Percentiles rank a stretch among this genome's conserved stretches.
phyloP scores from a whole-genome alignment of 108 stramenopile genomes.

The Cyclostephanos tholiformis region DNA sequence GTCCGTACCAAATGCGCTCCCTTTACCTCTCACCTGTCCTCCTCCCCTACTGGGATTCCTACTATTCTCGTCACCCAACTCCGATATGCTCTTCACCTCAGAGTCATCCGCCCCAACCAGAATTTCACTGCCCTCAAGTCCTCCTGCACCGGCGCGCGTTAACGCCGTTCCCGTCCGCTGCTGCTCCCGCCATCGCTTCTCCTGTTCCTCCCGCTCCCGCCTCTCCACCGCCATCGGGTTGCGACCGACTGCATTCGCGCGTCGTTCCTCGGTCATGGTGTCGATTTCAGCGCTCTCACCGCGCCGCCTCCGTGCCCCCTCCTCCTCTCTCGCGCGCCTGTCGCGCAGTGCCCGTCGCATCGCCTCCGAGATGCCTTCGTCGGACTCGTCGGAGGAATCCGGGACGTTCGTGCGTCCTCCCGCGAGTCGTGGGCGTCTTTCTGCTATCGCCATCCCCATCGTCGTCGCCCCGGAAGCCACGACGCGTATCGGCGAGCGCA shows the following conservation, averaged over 20 bases:
- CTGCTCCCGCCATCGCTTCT: constrained; percentile 20
- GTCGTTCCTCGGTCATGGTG: too few species aligned
- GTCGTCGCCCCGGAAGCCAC: not conserved
- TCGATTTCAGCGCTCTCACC: too few species aligned
- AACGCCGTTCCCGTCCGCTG: not conserved
- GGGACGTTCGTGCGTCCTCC: not conserved
- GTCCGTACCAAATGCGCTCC: not conserved
- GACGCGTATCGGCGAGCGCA: not conserved
- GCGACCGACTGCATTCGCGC: not conserved
- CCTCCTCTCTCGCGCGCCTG: not conserved
- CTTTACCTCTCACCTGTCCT: constrained; percentile 2
- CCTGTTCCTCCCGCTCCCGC: constrained; percentile 17
- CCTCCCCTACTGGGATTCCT: not conserved
- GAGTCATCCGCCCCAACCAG: constrained; percentile 13
- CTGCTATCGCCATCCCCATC: not conserved
- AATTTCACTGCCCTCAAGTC: constrained; percentile 26
- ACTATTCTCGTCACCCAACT: constrained; percentile 21
- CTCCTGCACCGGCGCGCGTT: constrained; percentile 9
- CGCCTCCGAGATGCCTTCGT: not conserved
- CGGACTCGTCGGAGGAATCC: not conserved
- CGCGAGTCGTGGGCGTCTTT: too few species aligned
- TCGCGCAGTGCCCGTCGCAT: not conserved
- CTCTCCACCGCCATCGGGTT: constrained; percentile 14
- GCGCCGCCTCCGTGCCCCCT: not conserved
- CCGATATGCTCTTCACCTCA: constrained; percentile 29